Percentiles rank a stretch among this genome's conserved stretches.
phyloP scores from a whole-genome alignment of 2,329 filamentous ascomycete genomes.

The Stagonosporopsis cucurbitacearum region DNA sequence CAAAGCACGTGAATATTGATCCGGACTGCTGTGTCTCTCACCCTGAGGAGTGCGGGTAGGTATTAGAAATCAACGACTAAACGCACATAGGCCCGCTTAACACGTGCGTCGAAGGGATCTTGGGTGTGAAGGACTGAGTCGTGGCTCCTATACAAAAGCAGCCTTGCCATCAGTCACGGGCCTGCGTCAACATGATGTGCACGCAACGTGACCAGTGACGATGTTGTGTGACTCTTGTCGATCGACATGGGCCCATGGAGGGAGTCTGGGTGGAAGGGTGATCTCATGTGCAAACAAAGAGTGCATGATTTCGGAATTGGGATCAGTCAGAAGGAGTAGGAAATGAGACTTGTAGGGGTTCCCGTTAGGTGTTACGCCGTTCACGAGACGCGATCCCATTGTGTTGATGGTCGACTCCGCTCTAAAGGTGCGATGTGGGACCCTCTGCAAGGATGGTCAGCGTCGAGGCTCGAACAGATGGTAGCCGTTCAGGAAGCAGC shows the following conservation, averaged over 20 bases:
- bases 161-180: slow-evolving; percentile 5
- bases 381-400: slow-evolving; percentile 1
- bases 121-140: not conserved
- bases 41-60: not conserved
- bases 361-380: not conserved
- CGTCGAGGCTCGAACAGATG: not conserved
- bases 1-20: not conserved
- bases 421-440: slow-evolving; percentile 12
- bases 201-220: slow-evolving; percentile 17
- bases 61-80: not conserved
- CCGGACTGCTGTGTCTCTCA: not conserved
- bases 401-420: not conserved
- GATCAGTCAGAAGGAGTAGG: not conserved
- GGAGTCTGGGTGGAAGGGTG: slow-evolving; percentile 1
- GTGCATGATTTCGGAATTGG: not conserved
- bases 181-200: slow-evolving; percentile 3
- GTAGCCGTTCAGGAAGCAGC: not conserved
- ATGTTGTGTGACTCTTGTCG: slow-evolving; percentile 16
- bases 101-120: not conserved
- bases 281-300: not conserved
- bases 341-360: not conserved
- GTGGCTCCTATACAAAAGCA: not conserved
- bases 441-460: slow-evolving; percentile 7
- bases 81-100: not conserved
- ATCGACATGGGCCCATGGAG: slow-evolving; percentile 11